Conservation (phyloP, 2,329 filamentous ascomycete genomes). For the Nannizzia gypsea region DNA sequence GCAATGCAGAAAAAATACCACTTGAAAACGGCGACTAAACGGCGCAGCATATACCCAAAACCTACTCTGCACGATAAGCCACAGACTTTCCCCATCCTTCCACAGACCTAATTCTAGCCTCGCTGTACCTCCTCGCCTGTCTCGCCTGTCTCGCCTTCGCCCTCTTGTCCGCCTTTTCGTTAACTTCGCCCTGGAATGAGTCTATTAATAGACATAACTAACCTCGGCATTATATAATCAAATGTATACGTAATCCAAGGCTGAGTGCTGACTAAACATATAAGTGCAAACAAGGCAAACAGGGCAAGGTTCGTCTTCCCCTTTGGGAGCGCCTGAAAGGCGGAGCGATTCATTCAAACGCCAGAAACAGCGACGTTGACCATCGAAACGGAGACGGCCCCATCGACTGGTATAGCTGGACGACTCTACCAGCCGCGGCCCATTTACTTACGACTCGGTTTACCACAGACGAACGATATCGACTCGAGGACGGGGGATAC, state of each 20-base stretch:
- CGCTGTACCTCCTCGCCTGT: background rate
- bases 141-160: no score
- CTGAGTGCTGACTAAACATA: background rate
- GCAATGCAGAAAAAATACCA: background rate
- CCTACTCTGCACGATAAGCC: no score
- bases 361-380: background rate
- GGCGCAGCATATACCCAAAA: no score
- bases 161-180: no score
- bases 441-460: background rate
- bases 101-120: background rate
- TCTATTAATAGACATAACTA: background rate
- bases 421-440: background rate
- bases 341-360: background rate
- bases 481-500: background rate
- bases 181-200: background rate
- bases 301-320: background rate
- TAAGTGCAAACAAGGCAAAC: background rate
- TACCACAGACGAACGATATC: background rate
- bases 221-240: background rate
- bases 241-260: background rate
- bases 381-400: background rate
- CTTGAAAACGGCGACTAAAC: background rate
- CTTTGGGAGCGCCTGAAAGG: background rate
- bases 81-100: background rate
- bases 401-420: background rate